Evolutionary conservation across 176 grass and related monocot species (phyloP).

Genomic region (Pharus latifolius): DNA sequence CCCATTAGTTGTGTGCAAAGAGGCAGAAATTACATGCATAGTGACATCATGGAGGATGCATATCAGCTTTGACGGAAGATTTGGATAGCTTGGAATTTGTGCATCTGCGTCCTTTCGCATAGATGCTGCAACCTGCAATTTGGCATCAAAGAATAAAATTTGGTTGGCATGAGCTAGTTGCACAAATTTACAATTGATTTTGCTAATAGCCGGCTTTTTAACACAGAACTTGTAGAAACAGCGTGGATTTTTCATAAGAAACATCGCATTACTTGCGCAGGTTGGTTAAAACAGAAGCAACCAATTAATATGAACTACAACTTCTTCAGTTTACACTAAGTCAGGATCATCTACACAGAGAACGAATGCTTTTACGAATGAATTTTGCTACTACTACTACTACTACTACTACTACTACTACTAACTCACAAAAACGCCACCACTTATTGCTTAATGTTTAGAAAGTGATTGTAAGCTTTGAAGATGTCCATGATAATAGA

Average conservation of each 20-base stretch:
- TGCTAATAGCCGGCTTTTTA: neutral
- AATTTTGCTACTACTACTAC: no score
- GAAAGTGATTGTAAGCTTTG: neutral
- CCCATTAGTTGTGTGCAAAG: neutral
- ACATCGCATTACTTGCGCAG: neutral
- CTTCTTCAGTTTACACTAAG: neutral
- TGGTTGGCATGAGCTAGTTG: neutral
- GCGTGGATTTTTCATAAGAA: neutral
- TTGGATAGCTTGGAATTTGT: constrained; percentile 70
- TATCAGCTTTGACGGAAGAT: constrained; percentile 65
- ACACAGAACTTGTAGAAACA: neutral
- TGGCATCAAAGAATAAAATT: constrained; percentile 15
- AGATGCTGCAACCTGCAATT: constrained; percentile 74
- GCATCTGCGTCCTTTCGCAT: constrained; percentile 60
- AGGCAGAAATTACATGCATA: constrained; percentile 44
- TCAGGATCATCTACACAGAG: neutral
- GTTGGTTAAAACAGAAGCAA: neutral
- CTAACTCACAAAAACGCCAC: neutral
- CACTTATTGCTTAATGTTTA: neutral
- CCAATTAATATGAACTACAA: neutral
- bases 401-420: no score
- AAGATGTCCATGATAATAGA: neutral
- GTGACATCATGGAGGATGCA: constrained; percentile 61
- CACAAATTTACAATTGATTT: constrained; percentile 7
- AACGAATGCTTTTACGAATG: neutral